Conservation (phyloP, 148 eudicot genomes). For the Persicaria tinctoria region DNA sequence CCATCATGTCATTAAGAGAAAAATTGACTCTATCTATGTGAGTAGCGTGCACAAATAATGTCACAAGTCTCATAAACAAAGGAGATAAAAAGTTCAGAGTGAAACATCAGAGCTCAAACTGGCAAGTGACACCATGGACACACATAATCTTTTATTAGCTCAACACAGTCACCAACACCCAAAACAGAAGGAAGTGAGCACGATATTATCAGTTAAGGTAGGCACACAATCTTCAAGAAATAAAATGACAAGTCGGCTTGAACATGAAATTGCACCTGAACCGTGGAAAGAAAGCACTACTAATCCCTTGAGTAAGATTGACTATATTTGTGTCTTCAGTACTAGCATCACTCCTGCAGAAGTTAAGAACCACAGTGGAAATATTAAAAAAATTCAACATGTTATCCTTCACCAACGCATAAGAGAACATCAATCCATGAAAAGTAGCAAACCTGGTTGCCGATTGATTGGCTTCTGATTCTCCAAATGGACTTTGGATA, state of each 20-base stretch:
- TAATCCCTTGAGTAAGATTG: slow-evolving; percentile 48
- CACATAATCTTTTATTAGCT: neutral
- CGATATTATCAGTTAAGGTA: neutral
- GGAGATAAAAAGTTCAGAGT: neutral
- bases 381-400: neutral
- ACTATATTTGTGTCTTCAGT: slow-evolving; percentile 25
- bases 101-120: neutral
- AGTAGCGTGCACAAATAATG: neutral
- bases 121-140: neutral
- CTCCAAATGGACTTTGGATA: slow-evolving; percentile 42
- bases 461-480: slow-evolving; percentile 21
- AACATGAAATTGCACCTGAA: slow-evolving; percentile 50
- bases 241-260: neutral
- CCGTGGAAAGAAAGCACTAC: slow-evolving; percentile 74
- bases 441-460: slow-evolving; percentile 25
- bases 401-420: neutral
- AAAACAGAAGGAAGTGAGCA: neutral
- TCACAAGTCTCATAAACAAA: neutral
- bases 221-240: neutral
- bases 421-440: neutral
- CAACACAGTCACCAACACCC: neutral
- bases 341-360: slow-evolving; percentile 5
- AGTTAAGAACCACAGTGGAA: neutral
- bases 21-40: neutral
- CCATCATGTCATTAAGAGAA: neutral